phyloP scores from a whole-genome alignment of 345 rosid genomes.

The Zanthoxylum bungeanum region DNA sequence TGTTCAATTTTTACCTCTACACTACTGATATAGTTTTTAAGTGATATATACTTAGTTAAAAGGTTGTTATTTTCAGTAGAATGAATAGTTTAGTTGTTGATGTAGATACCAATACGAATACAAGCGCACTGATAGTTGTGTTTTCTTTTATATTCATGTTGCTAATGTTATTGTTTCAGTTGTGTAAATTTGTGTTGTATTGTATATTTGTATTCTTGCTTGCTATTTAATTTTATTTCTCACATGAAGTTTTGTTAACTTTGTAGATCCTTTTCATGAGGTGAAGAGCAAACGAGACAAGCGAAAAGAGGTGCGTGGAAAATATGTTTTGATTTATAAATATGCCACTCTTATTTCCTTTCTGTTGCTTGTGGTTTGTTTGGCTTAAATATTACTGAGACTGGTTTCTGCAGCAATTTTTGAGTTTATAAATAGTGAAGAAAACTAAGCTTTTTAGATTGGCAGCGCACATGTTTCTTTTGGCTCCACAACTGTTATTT shows the following conservation, averaged over 20 bases:
- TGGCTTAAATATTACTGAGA: not conserved
- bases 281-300: slow-evolving; percentile 97
- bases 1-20: not conserved
- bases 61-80: not conserved
- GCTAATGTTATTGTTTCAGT: not conserved
- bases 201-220: slow-evolving; percentile 1
- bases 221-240: slow-evolving; percentile 10
- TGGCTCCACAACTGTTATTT: not conserved
- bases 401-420: not conserved
- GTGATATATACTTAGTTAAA: not conserved
- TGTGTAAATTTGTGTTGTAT: not conserved
- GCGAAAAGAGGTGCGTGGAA: slow-evolving; percentile 69
- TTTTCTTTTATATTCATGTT: too few relatives aligned
- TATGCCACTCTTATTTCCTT: not conserved
- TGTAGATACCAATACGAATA: not conserved
- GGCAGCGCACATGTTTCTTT: not conserved
- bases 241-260: slow-evolving; percentile 12
- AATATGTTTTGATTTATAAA: not conserved
- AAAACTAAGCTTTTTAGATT: not conserved
- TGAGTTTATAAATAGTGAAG: not conserved
- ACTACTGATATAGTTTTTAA: not conserved
- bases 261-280: slow-evolving; percentile 89
- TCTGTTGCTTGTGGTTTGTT: not conserved
- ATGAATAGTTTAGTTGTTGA: not conserved
- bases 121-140: not conserved